These are phyloP conservation scores for Coemansia sp. DNA, from an alignment of 192 early-diverging fungal species.

Conservation along the genomic window DNA sequence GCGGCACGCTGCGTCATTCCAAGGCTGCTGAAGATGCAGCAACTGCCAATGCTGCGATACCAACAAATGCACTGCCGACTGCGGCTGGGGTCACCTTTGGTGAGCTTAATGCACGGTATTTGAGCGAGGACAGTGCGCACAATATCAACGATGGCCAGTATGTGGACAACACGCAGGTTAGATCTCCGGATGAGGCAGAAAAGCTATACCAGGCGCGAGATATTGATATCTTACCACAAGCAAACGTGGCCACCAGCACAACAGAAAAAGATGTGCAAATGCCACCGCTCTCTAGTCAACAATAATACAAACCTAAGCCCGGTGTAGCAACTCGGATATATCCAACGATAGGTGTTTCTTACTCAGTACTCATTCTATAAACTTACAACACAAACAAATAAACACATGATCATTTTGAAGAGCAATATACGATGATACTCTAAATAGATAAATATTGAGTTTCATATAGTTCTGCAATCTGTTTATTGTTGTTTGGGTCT, in stretches of 20 bases:
- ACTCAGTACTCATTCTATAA: no score
- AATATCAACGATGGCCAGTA: not conserved
- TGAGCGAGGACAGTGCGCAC: not conserved
- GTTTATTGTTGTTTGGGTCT: no score
- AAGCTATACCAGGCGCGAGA: slow-evolving; percentile 19
- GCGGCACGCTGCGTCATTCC: slow-evolving; percentile 35
- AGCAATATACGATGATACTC: no score
- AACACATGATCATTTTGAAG: no score
- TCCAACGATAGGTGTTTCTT: no score
- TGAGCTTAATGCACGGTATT: not conserved
- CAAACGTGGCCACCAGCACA: not conserved
- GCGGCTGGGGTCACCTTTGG: slow-evolving; percentile 1
- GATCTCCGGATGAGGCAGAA: slow-evolving; percentile 7
- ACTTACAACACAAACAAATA: no score
- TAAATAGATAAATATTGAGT: no score
- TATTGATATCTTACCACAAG: no score
- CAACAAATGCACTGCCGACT: slow-evolving; percentile 1
- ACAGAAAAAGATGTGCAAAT: not conserved
- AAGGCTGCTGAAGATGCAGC: slow-evolving; percentile 16
- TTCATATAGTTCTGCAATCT: no score
- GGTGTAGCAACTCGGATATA: no score
- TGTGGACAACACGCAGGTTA: not conserved
- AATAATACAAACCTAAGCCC: no score
- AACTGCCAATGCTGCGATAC: slow-evolving; percentile 1
- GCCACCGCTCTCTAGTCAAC: not conserved